A percentile compares a stretch with the other conserved stretches of the same genome.
These are phyloP conservation scores for Cytospora schulzeri DNA, from an alignment of 2,329 filamentous ascomycete genomes.

Conservation along the genomic window DNA sequence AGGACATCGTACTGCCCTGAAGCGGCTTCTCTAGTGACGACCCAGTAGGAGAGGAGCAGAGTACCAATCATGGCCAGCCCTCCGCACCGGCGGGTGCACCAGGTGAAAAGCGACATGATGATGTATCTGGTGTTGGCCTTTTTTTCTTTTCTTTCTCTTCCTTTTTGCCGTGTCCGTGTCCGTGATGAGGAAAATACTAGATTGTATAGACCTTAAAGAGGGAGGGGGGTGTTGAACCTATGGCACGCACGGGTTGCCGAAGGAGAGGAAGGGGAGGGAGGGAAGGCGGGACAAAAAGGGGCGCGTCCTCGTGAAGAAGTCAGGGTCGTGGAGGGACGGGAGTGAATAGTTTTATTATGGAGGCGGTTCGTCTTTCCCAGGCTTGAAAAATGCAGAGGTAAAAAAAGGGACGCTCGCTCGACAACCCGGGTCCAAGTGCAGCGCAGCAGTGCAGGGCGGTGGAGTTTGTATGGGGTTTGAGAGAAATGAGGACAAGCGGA, in stretches of 20 bases:
- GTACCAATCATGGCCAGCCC: slow-evolving; percentile 57
- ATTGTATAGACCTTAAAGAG: slow-evolving; percentile 28
- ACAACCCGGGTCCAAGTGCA: slow-evolving; percentile 28
- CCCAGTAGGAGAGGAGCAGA: slow-evolving; percentile 55
- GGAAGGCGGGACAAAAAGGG: slow-evolving; percentile 22
- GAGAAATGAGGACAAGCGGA: slow-evolving; percentile 31
- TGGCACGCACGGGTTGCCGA: slow-evolving; percentile 29
- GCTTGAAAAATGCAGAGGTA: slow-evolving; percentile 29
- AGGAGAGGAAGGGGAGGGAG: slow-evolving; percentile 29
- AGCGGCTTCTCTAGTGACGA: slow-evolving; percentile 53
- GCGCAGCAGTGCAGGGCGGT: slow-evolving; percentile 30
- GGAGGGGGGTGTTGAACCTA: slow-evolving; percentile 28
- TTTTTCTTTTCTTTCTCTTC: not conserved
- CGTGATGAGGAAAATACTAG: slow-evolving; percentile 28
- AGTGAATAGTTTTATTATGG: slow-evolving; percentile 26
- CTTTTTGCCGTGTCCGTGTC: slow-evolving; percentile 1
- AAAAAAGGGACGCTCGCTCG: slow-evolving; percentile 31
- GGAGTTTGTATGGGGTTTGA: slow-evolving; percentile 31
- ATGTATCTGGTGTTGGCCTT: slow-evolving; percentile 20
- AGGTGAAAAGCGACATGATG: slow-evolving; percentile 56
- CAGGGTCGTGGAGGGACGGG: slow-evolving; percentile 16
- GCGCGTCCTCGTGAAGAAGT: slow-evolving; percentile 28
- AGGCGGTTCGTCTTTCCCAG: slow-evolving; percentile 19
- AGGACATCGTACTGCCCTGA: slow-evolving; percentile 44
- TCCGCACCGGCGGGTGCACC: slow-evolving; percentile 56